Conservation (phyloP, 805 yeast species). For the Candida tibetensis region DNA sequence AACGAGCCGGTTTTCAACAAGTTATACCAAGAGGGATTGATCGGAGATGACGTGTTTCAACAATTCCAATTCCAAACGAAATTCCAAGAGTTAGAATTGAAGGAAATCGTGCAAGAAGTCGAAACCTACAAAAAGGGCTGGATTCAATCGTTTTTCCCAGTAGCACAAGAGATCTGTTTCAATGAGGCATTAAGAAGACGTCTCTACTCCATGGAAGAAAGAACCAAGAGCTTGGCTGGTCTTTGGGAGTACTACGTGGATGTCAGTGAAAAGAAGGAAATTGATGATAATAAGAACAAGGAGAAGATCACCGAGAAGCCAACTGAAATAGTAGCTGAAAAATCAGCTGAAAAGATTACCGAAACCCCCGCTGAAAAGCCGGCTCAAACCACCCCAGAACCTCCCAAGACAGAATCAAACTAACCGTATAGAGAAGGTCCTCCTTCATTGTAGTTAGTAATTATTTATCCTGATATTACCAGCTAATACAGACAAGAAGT, state of each 20-base stretch:
- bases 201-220: conserved; percentile 42
- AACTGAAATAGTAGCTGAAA: conserved; percentile 3
- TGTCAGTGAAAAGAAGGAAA: conserved; percentile 6
- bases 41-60: conserved; percentile 86
- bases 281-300: conserved; percentile 5
- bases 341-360: conserved; percentile 2
- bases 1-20: conserved; percentile 63
- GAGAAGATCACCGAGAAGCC: conserved; percentile 1
- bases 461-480: background rate
- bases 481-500: conserved; percentile 1
- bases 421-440: background rate
- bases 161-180: conserved; percentile 85
- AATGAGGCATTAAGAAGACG: conserved; percentile 90
- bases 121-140: conserved; percentile 73
- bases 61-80: conserved; percentile 76
- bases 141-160: conserved; percentile 71
- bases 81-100: conserved; percentile 76
- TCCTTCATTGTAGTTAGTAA: background rate
- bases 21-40: conserved; percentile 81
- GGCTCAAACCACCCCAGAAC: background rate
- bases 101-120: conserved; percentile 73
- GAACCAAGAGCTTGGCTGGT: conserved; percentile 30
- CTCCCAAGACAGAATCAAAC: too few species aligned
- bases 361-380: conserved; percentile 3
- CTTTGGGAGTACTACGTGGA: conserved; percentile 33